Evolutionary conservation across 768 basidiomycete species (phyloP), one percentile per base, ranked within the genome.

Genomic region (Chalciporus piperatus): DNA sequence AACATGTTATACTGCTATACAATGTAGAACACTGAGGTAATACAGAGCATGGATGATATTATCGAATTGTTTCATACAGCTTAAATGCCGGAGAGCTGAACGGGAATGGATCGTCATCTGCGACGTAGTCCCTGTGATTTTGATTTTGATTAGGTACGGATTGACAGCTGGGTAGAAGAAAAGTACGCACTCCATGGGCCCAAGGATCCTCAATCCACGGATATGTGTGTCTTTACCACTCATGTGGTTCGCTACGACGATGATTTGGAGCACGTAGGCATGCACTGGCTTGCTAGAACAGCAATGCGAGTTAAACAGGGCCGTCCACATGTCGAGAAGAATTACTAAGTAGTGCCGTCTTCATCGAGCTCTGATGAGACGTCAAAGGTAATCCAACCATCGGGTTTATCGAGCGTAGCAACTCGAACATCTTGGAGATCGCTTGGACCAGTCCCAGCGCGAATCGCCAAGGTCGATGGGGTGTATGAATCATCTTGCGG

Each of bases 221-320:
- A 99, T 90, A 72, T 99, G 97, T 9, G 97, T 98, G 70, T 99
- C 97, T 66, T 98, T 98, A 6, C 97, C 97, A 60, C 95, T 98
- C 86, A 97, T 88, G 65, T 98, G 94, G 65, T 98, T 99, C 19
- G 88, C 84, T 13, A 93, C 76, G 44, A 99, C 81, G 52, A 95
- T 86, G 39, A 98, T 77, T 67, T 98, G 93, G 3, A 99, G 70
- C 10, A 98, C 82, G 62, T 96, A 94, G 2, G 92, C 90, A 57
- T 88, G 83, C 12, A 98, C 81, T 0, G 93, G 88, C 65, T 87
- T 91, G 51, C 94, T 96, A 61, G 35, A 23, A 47, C 19, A 41
- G 3, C 19, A 45, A 28, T 14, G 44, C 22, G 25, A 25, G 50
- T 43, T 22, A 19, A 48, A 23, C 19, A 37, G 13, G 7, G 22